phyloP scores from a whole-genome alignment of 768 basidiomycete species.

The Mycena alexandri region DNA sequence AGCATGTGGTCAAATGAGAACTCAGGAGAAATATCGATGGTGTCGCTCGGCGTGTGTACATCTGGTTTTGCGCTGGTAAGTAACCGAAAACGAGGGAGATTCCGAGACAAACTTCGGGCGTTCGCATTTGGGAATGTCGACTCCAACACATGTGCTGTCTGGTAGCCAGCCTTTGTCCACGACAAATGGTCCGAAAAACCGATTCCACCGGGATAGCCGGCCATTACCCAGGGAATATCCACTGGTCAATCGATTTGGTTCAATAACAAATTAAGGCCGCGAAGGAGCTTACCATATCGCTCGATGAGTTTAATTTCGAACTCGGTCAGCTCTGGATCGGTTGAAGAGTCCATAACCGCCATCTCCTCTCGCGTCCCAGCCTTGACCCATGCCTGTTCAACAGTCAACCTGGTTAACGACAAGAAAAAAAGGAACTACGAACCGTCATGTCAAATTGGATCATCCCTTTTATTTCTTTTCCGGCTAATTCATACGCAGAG shows the following conservation, averaged over 20 bases:
- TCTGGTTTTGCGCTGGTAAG: constrained; percentile 28
- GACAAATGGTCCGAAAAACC: constrained; percentile 49
- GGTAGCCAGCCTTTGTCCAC: constrained; percentile 74
- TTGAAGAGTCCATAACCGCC: constrained; percentile 19
- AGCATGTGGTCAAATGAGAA: constrained; percentile 50
- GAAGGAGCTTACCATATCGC: constrained; percentile 21
- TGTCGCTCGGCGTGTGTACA: constrained; percentile 20
- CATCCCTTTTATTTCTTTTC: constrained; percentile 55
- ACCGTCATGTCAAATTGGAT: constrained; percentile 47
- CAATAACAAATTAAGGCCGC: not conserved
- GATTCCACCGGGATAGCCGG: constrained; percentile 12
- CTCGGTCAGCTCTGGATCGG: constrained; percentile 25
- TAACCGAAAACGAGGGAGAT: not conserved
- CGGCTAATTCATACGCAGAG: constrained; percentile 51
- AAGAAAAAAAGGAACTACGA: constrained; percentile 4
- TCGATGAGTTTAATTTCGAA: constrained; percentile 32
- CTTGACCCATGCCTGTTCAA: constrained; percentile 27
- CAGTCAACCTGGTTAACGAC: not conserved
- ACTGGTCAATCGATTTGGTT: constrained; percentile 15
- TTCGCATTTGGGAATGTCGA: constrained; percentile 63
- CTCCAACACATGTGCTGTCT: constrained; percentile 70
- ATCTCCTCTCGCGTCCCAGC: constrained; percentile 32
- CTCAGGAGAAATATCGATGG: constrained; percentile 47
- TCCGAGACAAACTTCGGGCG: constrained; percentile 49
- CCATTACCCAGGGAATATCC: constrained; percentile 34